Percentiles rank a stretch among this genome's conserved stretches.
Conservation (phyloP, 768 basidiomycete genomes). For the Tylopilus sp. region DNA sequence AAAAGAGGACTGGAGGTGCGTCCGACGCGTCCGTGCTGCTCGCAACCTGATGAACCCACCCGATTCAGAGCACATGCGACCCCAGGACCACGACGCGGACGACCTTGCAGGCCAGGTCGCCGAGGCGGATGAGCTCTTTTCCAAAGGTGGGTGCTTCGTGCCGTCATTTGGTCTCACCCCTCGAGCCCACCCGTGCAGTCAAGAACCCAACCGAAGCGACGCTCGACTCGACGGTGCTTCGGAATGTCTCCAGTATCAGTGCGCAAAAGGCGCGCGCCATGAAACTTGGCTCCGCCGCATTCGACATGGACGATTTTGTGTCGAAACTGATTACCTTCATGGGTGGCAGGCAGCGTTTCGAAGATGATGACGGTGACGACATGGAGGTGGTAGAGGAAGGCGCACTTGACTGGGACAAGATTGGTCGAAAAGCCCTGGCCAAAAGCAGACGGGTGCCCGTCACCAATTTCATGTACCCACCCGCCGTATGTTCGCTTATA, state of each 20-base stretch:
- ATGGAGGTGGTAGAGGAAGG: conserved; percentile 49
- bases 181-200: conserved; percentile 40
- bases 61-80: conserved; percentile 43
- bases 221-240: conserved; percentile 80
- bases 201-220: conserved; percentile 85
- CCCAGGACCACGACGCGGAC: conserved; percentile 54
- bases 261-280: conserved; percentile 88
- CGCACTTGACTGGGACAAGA: conserved; percentile 75
- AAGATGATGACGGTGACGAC: conserved; percentile 45
- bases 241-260: conserved; percentile 73
- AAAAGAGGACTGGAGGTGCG: conserved; percentile 62
- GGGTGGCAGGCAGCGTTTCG: conserved; percentile 61
- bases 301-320: conserved; percentile 92
- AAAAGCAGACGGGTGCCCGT: conserved; percentile 77
- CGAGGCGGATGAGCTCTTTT: conserved; percentile 58
- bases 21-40: conserved; percentile 4
- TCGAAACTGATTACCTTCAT: conserved; percentile 69
- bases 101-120: conserved; percentile 54
- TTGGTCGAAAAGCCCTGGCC: conserved; percentile 80
- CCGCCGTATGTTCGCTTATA: not conserved
- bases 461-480: conserved; percentile 83
- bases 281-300: conserved; percentile 83
- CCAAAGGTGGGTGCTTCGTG: conserved; percentile 45
- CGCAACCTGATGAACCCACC: not conserved
- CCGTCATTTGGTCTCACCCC: conserved; percentile 1